Conservation (phyloP, 257 asterid genomes). For the Nicotiana obtusifolia region DNA sequence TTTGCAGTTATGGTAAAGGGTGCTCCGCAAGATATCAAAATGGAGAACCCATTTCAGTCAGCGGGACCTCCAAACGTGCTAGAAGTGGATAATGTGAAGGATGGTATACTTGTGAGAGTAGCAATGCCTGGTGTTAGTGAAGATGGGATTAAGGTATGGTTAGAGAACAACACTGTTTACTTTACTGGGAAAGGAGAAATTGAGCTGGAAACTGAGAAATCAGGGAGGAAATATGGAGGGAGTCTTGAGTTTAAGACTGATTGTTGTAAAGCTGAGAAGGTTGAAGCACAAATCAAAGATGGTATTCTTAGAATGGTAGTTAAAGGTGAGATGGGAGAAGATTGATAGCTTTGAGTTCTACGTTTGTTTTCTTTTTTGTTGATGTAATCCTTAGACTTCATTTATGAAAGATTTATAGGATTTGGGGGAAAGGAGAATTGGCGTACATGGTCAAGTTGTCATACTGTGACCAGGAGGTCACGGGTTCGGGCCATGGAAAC, state of each 20-base stretch:
- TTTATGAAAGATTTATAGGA: neutral
- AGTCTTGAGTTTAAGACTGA: conserved; percentile 14
- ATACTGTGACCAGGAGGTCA: no score
- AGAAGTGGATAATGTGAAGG: conserved; percentile 13
- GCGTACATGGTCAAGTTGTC: no score
- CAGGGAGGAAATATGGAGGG: conserved; percentile 21
- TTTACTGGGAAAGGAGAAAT: conserved; percentile 20
- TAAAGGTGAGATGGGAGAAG: conserved; percentile 6
- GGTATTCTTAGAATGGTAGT: conserved; percentile 18
- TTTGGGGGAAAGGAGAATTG: neutral
- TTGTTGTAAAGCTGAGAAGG: conserved; percentile 4
- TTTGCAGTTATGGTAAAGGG: conserved; percentile 11
- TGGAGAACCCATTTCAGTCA: conserved; percentile 33
- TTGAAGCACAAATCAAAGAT: conserved; percentile 18
- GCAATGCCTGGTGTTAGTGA: conserved; percentile 23
- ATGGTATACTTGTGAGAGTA: conserved; percentile 20
- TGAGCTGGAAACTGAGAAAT: conserved; percentile 12
- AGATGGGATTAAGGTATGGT: conserved; percentile 25
- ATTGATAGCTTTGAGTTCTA: neutral
- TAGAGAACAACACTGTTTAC: conserved; percentile 19
- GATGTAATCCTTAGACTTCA: neutral
- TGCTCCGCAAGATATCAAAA: conserved; percentile 15
- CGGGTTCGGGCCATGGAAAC: no score
- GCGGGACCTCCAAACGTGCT: conserved; percentile 23
- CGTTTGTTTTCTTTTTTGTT: neutral